Evolutionary conservation across 2,329 filamentous ascomycete genomes (phyloP).

Genomic region (Xylariaceae sp.): DNA sequence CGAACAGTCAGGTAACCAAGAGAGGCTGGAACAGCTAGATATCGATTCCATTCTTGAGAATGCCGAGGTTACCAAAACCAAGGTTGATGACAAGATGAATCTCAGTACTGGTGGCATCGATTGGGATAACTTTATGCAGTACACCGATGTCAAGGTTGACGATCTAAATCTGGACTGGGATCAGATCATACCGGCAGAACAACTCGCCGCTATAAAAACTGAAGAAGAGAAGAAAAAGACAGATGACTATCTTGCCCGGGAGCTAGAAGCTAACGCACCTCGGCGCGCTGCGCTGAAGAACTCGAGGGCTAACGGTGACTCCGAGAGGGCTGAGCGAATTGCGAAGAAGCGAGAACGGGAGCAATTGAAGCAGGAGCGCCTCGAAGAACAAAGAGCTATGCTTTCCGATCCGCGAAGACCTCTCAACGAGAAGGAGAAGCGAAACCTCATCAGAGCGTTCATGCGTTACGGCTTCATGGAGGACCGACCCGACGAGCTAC

Average conservation of each 20-base stretch:
- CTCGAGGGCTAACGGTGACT: constrained; percentile 57
- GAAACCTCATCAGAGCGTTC: constrained; percentile 88
- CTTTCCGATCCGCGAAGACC: constrained; percentile 86
- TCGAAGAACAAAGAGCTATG: constrained; percentile 76
- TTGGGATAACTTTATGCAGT: constrained; percentile 95
- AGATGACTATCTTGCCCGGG: constrained; percentile 79
- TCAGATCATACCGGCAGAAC: constrained; percentile 94
- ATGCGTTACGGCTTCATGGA: constrained; percentile 91
- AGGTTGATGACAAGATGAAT: constrained; percentile 88
- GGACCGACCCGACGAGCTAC: constrained; percentile 84
- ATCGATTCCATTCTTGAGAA: constrained; percentile 97
- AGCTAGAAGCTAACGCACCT: constrained; percentile 85
- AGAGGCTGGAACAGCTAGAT: constrained; percentile 94
- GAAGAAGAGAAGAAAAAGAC: constrained; percentile 87
- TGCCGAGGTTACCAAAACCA: constrained; percentile 95
- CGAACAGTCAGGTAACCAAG: constrained; percentile 94
- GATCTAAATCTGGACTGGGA: constrained; percentile 86
- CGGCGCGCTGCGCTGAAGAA: constrained; percentile 72
- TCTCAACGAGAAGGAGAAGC: constrained; percentile 88
- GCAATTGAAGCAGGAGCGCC: constrained; percentile 72
- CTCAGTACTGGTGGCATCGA: constrained; percentile 86
- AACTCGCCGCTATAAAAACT: constrained; percentile 86
- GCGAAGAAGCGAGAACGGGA: constrained; percentile 71
- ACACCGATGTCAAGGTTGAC: constrained; percentile 96
- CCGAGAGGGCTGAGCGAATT: constrained; percentile 69